phyloP scores from a whole-genome alignment of 768 basidiomycete species.

The Mycena kentingensis region DNA sequence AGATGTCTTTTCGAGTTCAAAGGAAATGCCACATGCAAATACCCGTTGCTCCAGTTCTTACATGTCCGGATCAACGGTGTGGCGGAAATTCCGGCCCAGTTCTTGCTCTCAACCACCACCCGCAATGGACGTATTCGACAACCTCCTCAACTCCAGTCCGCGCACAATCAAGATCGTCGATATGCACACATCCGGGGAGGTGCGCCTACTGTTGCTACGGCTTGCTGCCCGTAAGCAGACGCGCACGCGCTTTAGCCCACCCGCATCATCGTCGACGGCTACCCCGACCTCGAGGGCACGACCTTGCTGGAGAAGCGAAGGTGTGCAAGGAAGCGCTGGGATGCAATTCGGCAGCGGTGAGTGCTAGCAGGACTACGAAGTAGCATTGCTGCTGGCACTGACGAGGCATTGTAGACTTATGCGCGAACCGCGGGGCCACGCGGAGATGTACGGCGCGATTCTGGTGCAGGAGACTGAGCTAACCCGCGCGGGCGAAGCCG shows the following conservation, averaged over 20 bases:
- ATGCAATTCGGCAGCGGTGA: not conserved
- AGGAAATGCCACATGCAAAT: too few relatives aligned
- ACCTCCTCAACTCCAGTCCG: constrained; percentile 11
- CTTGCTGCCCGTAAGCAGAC: not conserved
- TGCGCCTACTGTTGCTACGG: constrained; percentile 13
- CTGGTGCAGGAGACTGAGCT: constrained; percentile 39
- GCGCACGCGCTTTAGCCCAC: constrained; percentile 33
- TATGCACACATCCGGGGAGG: constrained; percentile 43
- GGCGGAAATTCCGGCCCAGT: too few relatives aligned
- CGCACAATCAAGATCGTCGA: constrained; percentile 34
- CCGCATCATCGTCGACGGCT: constrained; percentile 38
- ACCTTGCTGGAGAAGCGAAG: constrained; percentile 39
- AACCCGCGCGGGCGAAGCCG: constrained; percentile 34
- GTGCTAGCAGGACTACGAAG: not conserved
- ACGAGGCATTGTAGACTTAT: constrained; percentile 32
- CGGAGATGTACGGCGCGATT: constrained; percentile 45
- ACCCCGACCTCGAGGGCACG: constrained; percentile 32
- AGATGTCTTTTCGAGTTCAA: too few relatives aligned
- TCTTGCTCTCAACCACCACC: not conserved
- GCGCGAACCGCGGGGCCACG: constrained; percentile 41
- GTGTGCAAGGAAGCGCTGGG: constrained; percentile 29
- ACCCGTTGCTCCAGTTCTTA: not conserved
- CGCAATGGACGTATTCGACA: constrained; percentile 23
- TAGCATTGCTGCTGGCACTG: not conserved
- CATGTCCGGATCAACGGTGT: too few relatives aligned